Evolutionary conservation across 2,329 filamentous ascomycete genomes (phyloP).

Genomic region (Botrytis aclada): DNA sequence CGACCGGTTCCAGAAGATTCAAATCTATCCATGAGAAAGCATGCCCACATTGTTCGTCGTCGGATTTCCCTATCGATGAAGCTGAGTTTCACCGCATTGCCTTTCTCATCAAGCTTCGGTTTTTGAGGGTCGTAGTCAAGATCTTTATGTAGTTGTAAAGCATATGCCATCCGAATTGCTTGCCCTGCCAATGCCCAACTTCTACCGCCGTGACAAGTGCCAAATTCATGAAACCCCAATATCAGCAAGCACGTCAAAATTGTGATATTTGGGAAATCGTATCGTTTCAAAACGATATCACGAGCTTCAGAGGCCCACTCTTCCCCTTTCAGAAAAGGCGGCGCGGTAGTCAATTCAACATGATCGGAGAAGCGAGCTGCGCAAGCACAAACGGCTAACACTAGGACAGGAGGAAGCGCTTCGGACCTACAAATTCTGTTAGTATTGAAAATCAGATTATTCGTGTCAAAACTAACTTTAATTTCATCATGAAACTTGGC

Average conservation of each 20-base stretch:
- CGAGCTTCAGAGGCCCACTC: constrained; percentile 86
- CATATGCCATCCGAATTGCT: constrained; percentile 95
- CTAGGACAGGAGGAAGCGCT: constrained; percentile 81
- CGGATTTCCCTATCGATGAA: constrained; percentile 93
- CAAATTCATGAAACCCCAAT: constrained; percentile 90
- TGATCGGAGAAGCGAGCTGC: constrained; percentile 94
- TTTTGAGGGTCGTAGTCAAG: constrained; percentile 75
- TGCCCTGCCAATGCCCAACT: constrained; percentile 96
- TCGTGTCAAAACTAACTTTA: constrained; percentile 53
- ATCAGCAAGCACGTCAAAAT: constrained; percentile 88
- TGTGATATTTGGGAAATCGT: constrained; percentile 94
- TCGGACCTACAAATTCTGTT: constrained; percentile 53
- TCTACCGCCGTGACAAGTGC: constrained; percentile 90
- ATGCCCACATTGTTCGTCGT: constrained; percentile 95
- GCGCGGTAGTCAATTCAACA: constrained; percentile 67
- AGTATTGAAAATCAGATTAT: constrained; percentile 7
- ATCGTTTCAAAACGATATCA: constrained; percentile 80
- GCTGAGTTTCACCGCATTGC: constrained; percentile 63
- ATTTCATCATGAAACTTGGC: constrained; percentile 90
- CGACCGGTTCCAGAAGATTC: constrained; percentile 93
- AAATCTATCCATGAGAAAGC: constrained; percentile 95
- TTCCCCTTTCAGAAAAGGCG: constrained; percentile 84
- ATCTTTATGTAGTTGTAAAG: constrained; percentile 88
- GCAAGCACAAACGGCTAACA: constrained; percentile 91
- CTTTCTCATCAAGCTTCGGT: constrained; percentile 42